A percentile compares a stretch with the other conserved stretches of the same genome.
phyloP scores from a whole-genome alignment of 495 filamentous ascomycete species.

The Hypoxylon rickii region DNA sequence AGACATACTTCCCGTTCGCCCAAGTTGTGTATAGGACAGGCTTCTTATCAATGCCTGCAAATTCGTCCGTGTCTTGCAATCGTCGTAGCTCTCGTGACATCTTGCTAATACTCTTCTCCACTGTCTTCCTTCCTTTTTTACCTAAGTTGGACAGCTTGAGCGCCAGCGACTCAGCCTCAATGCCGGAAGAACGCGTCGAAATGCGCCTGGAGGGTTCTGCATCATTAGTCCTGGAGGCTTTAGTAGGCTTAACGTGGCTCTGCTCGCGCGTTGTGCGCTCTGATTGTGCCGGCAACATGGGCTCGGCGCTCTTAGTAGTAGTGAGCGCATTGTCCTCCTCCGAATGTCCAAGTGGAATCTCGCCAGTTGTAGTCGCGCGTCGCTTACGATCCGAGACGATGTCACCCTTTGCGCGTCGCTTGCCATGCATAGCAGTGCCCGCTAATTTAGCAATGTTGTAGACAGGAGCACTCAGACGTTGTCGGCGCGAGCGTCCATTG shows the following conservation, averaged over 20 bases:
- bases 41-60: conserved; percentile 54
- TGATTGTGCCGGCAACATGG: not conserved
- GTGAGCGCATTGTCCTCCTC: conserved; percentile 27
- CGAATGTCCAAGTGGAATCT: conserved; percentile 24
- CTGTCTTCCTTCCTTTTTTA: conserved; percentile 51
- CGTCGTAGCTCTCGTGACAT: conserved; percentile 54
- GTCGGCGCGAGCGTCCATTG: conserved; percentile 48
- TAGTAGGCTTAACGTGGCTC: conserved; percentile 37
- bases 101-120: conserved; percentile 43
- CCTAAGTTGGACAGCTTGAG: conserved; percentile 49
- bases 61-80: conserved; percentile 60
- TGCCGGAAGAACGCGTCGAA: conserved; percentile 50
- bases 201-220: conserved; percentile 43
- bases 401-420: conserved; percentile 47
- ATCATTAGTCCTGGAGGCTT: conserved; percentile 39
- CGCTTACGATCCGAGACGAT: conserved; percentile 43
- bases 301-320: not conserved
- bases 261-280: conserved; percentile 9
- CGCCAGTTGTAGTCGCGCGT: conserved; percentile 46
- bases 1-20: conserved; percentile 59
- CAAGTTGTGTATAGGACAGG: conserved; percentile 56
- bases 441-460: conserved; percentile 61
- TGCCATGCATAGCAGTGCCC: conserved; percentile 52
- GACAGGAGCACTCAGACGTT: conserved; percentile 50
- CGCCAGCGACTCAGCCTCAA: conserved; percentile 49